Evolutionary conservation across 495 filamentous ascomycete species (phyloP).

Genomic region (Penicillium bovifimosum): DNA sequence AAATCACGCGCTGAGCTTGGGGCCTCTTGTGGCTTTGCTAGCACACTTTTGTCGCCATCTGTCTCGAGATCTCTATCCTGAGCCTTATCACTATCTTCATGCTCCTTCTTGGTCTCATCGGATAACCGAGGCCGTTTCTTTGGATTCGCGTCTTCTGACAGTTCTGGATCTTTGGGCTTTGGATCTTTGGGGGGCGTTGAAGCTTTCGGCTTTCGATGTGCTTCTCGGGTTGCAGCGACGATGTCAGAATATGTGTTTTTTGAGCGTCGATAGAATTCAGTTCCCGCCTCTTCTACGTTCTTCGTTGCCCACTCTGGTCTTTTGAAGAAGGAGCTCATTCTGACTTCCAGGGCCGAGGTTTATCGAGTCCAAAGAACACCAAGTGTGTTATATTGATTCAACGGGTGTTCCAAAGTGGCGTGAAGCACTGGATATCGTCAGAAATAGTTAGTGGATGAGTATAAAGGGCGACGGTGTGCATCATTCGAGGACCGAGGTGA

Average conservation of each 20-base stretch:
- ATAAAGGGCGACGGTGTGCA: too few species aligned
- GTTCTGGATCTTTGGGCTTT: too few species aligned
- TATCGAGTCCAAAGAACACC: not conserved
- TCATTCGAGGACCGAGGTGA: too few species aligned
- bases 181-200: not conserved
- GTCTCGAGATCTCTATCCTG: not conserved
- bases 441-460: not conserved
- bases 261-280: conserved; percentile 63
- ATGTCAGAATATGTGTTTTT: conserved; percentile 57
- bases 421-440: not conserved
- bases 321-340: conserved; percentile 63
- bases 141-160: not conserved
- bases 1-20: not conserved
- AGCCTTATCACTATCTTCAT: too few species aligned
- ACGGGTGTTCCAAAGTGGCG: too few species aligned
- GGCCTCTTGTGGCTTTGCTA: not conserved
- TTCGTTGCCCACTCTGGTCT: conserved; percentile 54
- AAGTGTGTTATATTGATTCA: too few species aligned
- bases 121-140: conserved; percentile 12
- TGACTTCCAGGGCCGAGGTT: not conserved
- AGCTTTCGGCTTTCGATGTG: conserved; percentile 21
- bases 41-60: not conserved
- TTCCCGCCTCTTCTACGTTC: conserved; percentile 35
- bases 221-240: conserved; percentile 47
- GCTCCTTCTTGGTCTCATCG: not conserved